phyloP scores from a whole-genome alignment of 2,329 filamentous ascomycete species.

The Paecilomyces sp. region DNA sequence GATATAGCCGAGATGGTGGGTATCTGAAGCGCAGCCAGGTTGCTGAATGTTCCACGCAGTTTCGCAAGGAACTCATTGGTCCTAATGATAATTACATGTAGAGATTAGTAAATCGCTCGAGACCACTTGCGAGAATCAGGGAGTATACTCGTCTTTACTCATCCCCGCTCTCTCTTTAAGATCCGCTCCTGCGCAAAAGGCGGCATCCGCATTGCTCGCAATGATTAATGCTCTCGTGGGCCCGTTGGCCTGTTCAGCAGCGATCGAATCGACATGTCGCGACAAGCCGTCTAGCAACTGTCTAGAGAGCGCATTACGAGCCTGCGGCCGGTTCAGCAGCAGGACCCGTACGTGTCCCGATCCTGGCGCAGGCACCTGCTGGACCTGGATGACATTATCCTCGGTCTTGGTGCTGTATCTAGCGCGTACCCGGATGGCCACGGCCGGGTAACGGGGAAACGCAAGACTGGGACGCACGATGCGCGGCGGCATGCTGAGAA shows the following conservation, averaged over 20 bases:
- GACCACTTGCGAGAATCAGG: background rate
- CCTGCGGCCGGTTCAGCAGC: slow-evolving; percentile 73
- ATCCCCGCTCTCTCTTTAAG: slow-evolving; percentile 80
- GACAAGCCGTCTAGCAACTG: slow-evolving; percentile 66
- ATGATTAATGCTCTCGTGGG: slow-evolving; percentile 74
- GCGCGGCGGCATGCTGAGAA: slow-evolving; percentile 23
- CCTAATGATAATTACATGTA: slow-evolving; percentile 40
- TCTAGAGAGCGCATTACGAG: slow-evolving; percentile 85
- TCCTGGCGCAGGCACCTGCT: slow-evolving; percentile 67
- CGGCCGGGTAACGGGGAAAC: slow-evolving; percentile 11
- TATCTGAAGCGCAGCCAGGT: slow-evolving; percentile 68
- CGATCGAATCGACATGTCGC: slow-evolving; percentile 65
- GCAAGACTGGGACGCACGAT: slow-evolving; percentile 10
- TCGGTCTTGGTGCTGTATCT: slow-evolving; percentile 26
- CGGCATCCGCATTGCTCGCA: slow-evolving; percentile 74
- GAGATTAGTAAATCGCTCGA: background rate
- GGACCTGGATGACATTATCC: slow-evolving; percentile 53
- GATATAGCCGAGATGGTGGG: slow-evolving; percentile 86
- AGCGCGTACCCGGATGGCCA: slow-evolving; percentile 20
- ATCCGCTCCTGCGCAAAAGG: slow-evolving; percentile 92
- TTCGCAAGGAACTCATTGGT: slow-evolving; percentile 69
- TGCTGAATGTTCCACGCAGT: slow-evolving; percentile 68
- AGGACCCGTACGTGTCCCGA: slow-evolving; percentile 81
- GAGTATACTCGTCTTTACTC: slow-evolving; percentile 64
- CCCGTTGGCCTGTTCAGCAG: slow-evolving; percentile 49